Evolutionary conservation across 2,329 filamentous ascomycete species (phyloP).

Genomic region (Claviceps sp.): DNA sequence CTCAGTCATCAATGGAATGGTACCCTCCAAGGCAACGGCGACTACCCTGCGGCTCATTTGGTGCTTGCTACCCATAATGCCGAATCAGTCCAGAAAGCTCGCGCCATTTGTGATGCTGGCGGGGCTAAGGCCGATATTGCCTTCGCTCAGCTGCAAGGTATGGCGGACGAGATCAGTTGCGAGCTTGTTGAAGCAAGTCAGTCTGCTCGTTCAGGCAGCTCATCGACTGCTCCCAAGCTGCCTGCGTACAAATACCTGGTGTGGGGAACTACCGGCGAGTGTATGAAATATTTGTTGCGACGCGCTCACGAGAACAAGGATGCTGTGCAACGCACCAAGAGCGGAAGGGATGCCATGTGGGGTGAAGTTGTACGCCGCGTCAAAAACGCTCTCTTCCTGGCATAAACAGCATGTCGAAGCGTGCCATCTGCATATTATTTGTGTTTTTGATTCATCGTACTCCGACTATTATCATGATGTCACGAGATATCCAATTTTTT

Average conservation of each 20-base stretch:
- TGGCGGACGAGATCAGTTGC: slow-evolving; percentile 86
- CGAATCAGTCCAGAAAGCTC: slow-evolving; percentile 49
- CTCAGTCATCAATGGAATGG: slow-evolving; percentile 39
- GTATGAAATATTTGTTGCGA: slow-evolving; percentile 66
- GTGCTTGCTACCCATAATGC: slow-evolving; percentile 78
- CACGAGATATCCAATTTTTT: not conserved
- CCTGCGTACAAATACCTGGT: slow-evolving; percentile 59
- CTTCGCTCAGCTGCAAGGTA: slow-evolving; percentile 70
- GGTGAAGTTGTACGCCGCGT: slow-evolving; percentile 44
- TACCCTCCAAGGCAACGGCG: slow-evolving; percentile 21
- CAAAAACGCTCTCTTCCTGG: slow-evolving; percentile 23
- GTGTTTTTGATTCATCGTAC: not conserved
- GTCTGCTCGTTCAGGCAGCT: slow-evolving; percentile 16
- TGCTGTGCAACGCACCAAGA: slow-evolving; percentile 49
- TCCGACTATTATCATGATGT: not conserved
- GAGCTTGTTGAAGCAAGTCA: slow-evolving; percentile 33
- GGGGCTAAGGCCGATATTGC: slow-evolving; percentile 25
- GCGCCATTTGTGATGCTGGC: slow-evolving; percentile 34
- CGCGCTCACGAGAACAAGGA: slow-evolving; percentile 57
- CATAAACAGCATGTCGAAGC: not conserved
- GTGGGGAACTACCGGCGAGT: slow-evolving; percentile 63
- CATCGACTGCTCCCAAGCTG: slow-evolving; percentile 21
- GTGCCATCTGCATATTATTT: not conserved
- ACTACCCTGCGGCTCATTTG: slow-evolving; percentile 46
- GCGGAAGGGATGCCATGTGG: slow-evolving; percentile 49